phyloP scores from a whole-genome alignment of 2,329 filamentous ascomycete genomes.

The Ceratocystis eucalypticola region DNA sequence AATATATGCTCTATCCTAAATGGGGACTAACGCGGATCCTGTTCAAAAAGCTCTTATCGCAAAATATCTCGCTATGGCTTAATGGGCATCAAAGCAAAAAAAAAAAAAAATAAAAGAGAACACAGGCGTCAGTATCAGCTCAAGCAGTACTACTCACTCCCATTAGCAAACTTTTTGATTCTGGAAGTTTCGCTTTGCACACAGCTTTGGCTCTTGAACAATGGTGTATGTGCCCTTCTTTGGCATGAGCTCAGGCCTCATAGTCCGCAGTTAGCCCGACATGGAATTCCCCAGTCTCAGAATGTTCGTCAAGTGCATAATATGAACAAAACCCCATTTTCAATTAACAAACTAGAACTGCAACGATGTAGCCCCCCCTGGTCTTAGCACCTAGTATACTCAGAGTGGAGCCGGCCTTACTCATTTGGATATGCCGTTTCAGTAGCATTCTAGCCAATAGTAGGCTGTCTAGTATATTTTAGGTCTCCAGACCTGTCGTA shows the following conservation, averaged over 20 bases:
- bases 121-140: not conserved
- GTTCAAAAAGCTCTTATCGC: not conserved
- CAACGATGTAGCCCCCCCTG: not conserved
- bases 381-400: not conserved
- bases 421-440: not conserved
- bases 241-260: constrained; percentile 1
- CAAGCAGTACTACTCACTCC: not conserved
- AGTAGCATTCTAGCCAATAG: not conserved
- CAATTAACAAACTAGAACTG: not conserved
- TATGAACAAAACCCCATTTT: not conserved
- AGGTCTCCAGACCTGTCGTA: not conserved
- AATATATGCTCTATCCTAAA: not conserved
- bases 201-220: not conserved
- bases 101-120: not conserved
- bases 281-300: not conserved
- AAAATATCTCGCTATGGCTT: not conserved
- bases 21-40: not conserved
- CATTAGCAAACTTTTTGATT: not conserved
- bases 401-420: not conserved
- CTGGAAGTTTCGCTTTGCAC: not conserved
- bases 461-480: not conserved
- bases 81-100: not conserved
- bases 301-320: not conserved
- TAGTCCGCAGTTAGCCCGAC: constrained; percentile 1
- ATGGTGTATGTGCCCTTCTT: not conserved